Percentiles rank a stretch among this genome's conserved stretches.
These are phyloP conservation scores for Phanerochaete sordida DNA, from an alignment of 768 basidiomycete genomes.

Conservation along the genomic window DNA sequence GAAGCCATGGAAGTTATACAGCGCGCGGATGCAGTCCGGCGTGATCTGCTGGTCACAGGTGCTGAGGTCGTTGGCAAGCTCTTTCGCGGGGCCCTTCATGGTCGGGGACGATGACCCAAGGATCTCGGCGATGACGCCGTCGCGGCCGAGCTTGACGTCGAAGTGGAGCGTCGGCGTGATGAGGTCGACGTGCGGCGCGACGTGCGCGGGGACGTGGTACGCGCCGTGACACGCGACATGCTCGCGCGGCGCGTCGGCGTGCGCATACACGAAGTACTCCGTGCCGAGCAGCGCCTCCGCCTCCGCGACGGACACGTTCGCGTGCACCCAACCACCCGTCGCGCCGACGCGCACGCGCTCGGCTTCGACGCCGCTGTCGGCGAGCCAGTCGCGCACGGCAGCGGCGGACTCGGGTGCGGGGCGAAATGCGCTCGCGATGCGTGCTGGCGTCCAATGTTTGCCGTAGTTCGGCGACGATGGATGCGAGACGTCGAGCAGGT, in stretches of 20 bases:
- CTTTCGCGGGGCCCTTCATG: constrained; percentile 22
- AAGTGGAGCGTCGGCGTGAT: constrained; percentile 74
- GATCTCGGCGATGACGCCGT: not conserved
- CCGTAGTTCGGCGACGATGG: constrained; percentile 50
- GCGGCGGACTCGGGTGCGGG: constrained; percentile 39
- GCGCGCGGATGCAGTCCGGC: constrained; percentile 26
- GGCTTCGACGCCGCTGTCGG: constrained; percentile 35
- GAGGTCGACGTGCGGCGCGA: constrained; percentile 60
- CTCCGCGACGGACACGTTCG: constrained; percentile 38
- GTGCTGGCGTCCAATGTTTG: constrained; percentile 42
- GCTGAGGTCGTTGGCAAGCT: constrained; percentile 14
- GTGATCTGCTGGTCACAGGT: constrained; percentile 28
- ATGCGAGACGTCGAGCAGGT: constrained; percentile 46
- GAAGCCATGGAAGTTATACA: constrained; percentile 29
- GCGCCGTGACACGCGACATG: constrained; percentile 56
- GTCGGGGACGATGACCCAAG: not conserved
- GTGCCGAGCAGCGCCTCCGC: constrained; percentile 41
- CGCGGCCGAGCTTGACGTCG: constrained; percentile 39
- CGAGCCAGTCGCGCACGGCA: constrained; percentile 42
- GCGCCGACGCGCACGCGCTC: constrained; percentile 35
- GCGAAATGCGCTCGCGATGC: constrained; percentile 43
- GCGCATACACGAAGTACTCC: constrained; percentile 57
- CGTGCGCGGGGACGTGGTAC: constrained; percentile 59
- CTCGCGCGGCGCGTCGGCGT: constrained; percentile 44
- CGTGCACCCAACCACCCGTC: constrained; percentile 40